phyloP scores from a whole-genome alignment of 257 asterid genomes.

The Forsythia suspensa region DNA sequence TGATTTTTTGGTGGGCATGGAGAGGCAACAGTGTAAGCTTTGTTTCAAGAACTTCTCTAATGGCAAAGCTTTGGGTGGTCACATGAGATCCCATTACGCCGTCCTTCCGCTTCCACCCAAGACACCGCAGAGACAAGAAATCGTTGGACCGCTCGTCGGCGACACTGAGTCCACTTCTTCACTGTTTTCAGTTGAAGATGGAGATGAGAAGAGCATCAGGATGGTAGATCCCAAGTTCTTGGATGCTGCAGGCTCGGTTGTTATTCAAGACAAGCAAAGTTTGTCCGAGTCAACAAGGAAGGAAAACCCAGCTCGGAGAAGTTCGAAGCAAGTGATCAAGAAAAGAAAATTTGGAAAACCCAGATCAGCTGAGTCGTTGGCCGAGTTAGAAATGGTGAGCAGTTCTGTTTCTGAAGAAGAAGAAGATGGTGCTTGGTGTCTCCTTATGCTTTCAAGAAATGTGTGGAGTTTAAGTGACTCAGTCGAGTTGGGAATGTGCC shows the following conservation, averaged over 20 bases:
- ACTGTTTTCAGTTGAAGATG: constrained; percentile 25
- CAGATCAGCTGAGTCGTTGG: constrained; percentile 20
- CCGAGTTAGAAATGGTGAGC: constrained; percentile 30
- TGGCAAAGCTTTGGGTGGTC: constrained; percentile 74
- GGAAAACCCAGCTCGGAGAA: constrained; percentile 18
- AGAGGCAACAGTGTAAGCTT: constrained; percentile 53
- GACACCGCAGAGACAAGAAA: constrained; percentile 31
- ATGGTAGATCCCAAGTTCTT: constrained; percentile 40
- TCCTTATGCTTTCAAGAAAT: constrained; percentile 68
- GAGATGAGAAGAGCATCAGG: constrained; percentile 31
- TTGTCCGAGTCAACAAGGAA: constrained; percentile 39
- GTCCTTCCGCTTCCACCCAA: constrained; percentile 54
- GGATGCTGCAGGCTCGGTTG: constrained; percentile 30
- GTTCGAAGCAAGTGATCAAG: constrained; percentile 26
- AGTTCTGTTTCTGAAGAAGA: constrained; percentile 42
- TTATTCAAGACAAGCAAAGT: constrained; percentile 31
- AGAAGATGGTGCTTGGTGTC: constrained; percentile 61
- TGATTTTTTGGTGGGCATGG: constrained; percentile 26
- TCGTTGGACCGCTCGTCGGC: constrained; percentile 7
- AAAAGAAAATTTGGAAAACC: neutral
- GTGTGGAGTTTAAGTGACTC: neutral
- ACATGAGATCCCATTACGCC: constrained; percentile 67
- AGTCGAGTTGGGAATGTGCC: neutral
- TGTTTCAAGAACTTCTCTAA: constrained; percentile 49
- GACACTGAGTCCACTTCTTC: constrained; percentile 36